Conservation (phyloP, 805 yeast genomes). For the Sugiyamaella boreocaroliniensis region DNA sequence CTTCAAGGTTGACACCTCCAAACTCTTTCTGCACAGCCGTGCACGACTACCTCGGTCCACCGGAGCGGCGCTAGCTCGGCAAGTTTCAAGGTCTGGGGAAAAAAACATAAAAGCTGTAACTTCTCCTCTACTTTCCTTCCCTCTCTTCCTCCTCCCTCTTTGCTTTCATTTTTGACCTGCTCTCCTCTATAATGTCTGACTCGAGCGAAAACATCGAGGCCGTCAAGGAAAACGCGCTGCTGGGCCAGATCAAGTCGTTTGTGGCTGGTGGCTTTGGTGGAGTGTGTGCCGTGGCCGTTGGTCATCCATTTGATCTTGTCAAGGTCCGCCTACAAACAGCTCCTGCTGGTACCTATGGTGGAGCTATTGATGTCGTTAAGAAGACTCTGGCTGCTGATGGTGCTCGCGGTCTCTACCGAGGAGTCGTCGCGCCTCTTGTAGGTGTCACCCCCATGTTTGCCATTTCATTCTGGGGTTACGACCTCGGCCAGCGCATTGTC, state of each 20-base stretch:
- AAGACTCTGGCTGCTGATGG: constrained; percentile 71
- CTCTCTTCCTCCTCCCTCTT: background rate
- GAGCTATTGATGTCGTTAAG: constrained; percentile 61
- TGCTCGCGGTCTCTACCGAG: constrained; percentile 76
- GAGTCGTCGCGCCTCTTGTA: constrained; percentile 88
- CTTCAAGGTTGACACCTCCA: background rate
- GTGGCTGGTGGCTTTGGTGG: constrained; percentile 97
- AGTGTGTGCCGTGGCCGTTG: constrained; percentile 87
- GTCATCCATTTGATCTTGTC: constrained; percentile 92
- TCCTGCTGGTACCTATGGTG: constrained; percentile 49
- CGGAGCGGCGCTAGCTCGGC: constrained; percentile 2
- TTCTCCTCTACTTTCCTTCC: background rate
- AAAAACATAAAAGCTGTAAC: background rate
- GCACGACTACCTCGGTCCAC: background rate
- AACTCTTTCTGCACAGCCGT: background rate
- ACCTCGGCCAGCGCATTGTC: constrained; percentile 78
- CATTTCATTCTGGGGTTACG: constrained; percentile 97
- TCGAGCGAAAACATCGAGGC: constrained; percentile 20
- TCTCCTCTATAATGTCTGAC: constrained; percentile 21
- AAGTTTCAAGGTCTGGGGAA: background rate
- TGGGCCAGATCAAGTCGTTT: constrained; percentile 80
- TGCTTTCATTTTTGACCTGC: background rate
- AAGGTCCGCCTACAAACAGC: constrained; percentile 86
- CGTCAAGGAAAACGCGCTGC: constrained; percentile 26
- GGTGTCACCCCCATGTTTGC: constrained; percentile 99